These are phyloP conservation scores for Herpetomonas samuelpessoai DNA, from an alignment of 208 protist genomes.

Conservation along the genomic window DNA sequence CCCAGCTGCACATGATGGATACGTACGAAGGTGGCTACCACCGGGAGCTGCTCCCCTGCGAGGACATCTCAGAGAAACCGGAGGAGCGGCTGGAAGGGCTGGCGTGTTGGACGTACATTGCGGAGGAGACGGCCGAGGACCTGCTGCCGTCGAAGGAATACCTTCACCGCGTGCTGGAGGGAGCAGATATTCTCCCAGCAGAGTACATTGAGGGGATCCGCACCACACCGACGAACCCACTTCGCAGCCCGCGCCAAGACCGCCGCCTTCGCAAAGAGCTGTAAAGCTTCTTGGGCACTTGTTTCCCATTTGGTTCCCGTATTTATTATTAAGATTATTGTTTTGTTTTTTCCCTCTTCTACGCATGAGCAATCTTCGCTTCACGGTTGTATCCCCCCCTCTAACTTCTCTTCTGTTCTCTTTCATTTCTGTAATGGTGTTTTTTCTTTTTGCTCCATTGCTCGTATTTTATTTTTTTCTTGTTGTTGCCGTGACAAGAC, in stretches of 20 bases:
- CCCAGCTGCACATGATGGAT: slow-evolving; percentile 51
- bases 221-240: slow-evolving; percentile 23
- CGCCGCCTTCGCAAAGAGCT: slow-evolving; percentile 36
- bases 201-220: slow-evolving; percentile 43
- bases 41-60: slow-evolving; percentile 29
- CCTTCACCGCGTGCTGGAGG: slow-evolving; percentile 40
- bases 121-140: slow-evolving; percentile 28
- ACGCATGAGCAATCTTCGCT: not conserved
- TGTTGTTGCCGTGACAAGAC: too few relatives aligned
- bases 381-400: not conserved
- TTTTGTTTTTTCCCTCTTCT: not conserved
- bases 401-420: slow-evolving; percentile 7
- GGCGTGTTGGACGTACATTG: slow-evolving; percentile 46
- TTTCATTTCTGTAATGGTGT: slow-evolving; percentile 4
- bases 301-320: not conserved
- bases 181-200: slow-evolving; percentile 31
- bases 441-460: not conserved
- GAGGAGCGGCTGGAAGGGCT: slow-evolving; percentile 5
- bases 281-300: slow-evolving; percentile 4
- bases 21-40: slow-evolving; percentile 33
- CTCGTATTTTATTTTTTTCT: too few relatives aligned
- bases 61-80: slow-evolving; percentile 22
- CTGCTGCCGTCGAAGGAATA: slow-evolving; percentile 48
- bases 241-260: slow-evolving; percentile 43
- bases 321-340: not conserved